phyloP scores from a whole-genome alignment of 257 asterid species.

The Jacaranda mimosifolia region DNA sequence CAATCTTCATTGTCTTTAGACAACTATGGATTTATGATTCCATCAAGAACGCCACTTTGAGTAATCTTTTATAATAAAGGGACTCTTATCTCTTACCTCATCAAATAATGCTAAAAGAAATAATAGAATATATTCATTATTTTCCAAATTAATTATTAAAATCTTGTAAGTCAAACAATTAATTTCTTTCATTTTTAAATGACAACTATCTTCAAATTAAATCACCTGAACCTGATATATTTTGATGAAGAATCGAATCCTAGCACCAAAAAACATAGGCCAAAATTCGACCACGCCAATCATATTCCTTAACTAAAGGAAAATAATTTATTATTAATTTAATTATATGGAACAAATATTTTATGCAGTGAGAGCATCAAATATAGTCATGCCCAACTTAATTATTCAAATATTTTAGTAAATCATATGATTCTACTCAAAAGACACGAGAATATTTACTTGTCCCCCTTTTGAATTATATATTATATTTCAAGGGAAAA shows the following conservation, averaged over 20 bases:
- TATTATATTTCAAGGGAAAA: neutral
- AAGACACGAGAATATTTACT: slow-evolving; percentile 31
- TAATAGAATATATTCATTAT: neutral
- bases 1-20: too few species aligned
- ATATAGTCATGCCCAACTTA: neutral
- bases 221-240: neutral
- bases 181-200: neutral
- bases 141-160: neutral
- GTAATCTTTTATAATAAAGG: too few species aligned
- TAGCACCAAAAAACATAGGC: neutral
- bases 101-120: too few species aligned
- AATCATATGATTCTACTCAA: slow-evolving; percentile 25
- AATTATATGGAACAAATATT: neutral
- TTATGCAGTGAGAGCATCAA: neutral
- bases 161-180: neutral
- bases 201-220: neutral
- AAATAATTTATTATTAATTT: slow-evolving; percentile 8
- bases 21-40: too few species aligned
- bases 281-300: neutral
- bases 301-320: slow-evolving; percentile 27
- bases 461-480: slow-evolving; percentile 4
- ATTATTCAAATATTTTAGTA: slow-evolving; percentile 20
- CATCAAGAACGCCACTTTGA: too few species aligned
- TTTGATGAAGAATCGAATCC: slow-evolving; percentile 24
- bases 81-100: too few species aligned